phyloP scores from a whole-genome alignment of 2,329 filamentous ascomycete genomes.

The Trichoderma brevicompactum region DNA sequence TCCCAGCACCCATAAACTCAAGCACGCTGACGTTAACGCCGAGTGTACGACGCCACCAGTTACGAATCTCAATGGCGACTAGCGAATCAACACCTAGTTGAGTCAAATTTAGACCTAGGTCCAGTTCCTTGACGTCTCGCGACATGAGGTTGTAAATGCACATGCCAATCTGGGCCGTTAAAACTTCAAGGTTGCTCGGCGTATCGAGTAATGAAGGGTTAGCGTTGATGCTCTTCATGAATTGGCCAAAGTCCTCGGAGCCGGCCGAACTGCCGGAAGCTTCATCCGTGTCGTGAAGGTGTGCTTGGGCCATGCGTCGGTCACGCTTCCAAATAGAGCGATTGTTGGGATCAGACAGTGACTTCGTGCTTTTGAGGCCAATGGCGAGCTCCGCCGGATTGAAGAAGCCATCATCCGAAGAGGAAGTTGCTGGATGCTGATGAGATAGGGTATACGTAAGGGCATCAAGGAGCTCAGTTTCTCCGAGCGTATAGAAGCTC shows the following conservation, averaged over 20 bases:
- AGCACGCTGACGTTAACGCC: slow-evolving; percentile 28
- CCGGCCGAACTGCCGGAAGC: background rate
- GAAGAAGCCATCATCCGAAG: slow-evolving; percentile 3
- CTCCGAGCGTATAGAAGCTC: slow-evolving; percentile 26
- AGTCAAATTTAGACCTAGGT: slow-evolving; percentile 25
- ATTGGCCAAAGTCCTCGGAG: slow-evolving; percentile 28
- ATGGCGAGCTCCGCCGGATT: slow-evolving; percentile 22
- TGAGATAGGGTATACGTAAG: slow-evolving; percentile 20
- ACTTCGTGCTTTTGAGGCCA: slow-evolving; percentile 28
- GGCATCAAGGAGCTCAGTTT: slow-evolving; percentile 27
- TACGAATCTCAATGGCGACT: slow-evolving; percentile 31
- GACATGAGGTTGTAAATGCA: slow-evolving; percentile 28
- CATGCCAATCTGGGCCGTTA: slow-evolving; percentile 28
- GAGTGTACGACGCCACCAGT: slow-evolving; percentile 32
- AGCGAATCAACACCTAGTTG: slow-evolving; percentile 32
- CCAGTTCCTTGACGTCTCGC: slow-evolving; percentile 25
- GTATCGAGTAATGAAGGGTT: slow-evolving; percentile 24
- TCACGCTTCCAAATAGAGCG: slow-evolving; percentile 30
- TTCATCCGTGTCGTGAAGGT: background rate
- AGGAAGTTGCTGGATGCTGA: slow-evolving; percentile 12
- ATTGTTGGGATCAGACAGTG: slow-evolving; percentile 27
- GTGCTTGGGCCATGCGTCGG: slow-evolving; percentile 25
- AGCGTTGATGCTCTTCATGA: slow-evolving; percentile 24
- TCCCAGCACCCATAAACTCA: slow-evolving; percentile 30
- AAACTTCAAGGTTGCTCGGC: background rate